Percentiles rank a stretch among this genome's conserved stretches.
phyloP scores from a whole-genome alignment of 371 early-diverging fungal species.

The Sanchytrium tribonematis region DNA sequence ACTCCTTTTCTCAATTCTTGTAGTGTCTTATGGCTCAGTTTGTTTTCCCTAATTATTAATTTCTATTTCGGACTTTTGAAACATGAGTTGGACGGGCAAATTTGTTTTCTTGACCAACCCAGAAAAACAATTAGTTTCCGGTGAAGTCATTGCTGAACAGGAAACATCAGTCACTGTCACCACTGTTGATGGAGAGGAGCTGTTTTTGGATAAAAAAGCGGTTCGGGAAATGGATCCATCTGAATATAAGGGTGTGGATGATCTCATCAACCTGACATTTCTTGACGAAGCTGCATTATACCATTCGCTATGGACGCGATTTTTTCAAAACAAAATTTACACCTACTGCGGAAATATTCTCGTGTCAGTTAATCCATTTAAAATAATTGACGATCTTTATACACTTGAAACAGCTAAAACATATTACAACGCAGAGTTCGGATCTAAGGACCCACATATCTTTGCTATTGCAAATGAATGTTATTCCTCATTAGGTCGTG shows the following conservation, averaged over 20 bases:
- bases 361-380: conserved; percentile 20
- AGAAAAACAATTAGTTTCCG: background rate
- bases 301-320: conserved; percentile 12
- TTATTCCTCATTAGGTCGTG: conserved; percentile 11
- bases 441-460: conserved; percentile 17
- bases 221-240: background rate
- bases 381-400: conserved; percentile 8
- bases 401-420: background rate
- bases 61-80: no score
- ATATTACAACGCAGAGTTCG: conserved; percentile 1
- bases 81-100: background rate
- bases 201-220: background rate
- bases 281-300: conserved; percentile 16
- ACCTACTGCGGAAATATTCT: conserved; percentile 21
- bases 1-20: no score
- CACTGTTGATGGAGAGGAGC: background rate
- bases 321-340: conserved; percentile 5
- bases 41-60: no score
- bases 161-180: background rate
- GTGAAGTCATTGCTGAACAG: background rate
- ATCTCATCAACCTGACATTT: conserved; percentile 13
- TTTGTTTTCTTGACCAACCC: background rate
- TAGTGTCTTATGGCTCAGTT: no score
- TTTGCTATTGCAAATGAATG: conserved; percentile 19
- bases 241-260: conserved; percentile 8